Evolutionary conservation across 179 eudicot genomes (phyloP), one percentile per base, ranked within the genome.

Genomic region (Pouteria campechiana): DNA sequence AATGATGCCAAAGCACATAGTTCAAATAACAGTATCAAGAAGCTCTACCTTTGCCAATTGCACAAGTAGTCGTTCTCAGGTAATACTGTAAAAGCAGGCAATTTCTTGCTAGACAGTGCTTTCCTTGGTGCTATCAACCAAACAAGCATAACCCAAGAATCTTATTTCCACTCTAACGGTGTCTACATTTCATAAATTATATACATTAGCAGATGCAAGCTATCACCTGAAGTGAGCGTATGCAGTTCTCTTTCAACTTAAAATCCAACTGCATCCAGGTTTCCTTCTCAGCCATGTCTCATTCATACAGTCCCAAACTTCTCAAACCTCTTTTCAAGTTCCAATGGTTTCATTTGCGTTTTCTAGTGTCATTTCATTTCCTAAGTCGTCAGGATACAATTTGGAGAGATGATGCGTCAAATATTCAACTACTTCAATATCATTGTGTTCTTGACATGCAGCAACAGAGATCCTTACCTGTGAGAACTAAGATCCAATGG

Each of bases 201-300:
- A 20, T 39, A 40, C 3, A 31, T 64, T 32, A 44, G 58, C 32
- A 60, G 59, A 48, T 76, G 70, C 11, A 59, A 32, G 20, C 17
- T 63, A 41, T 68, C 78, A 46, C 68, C 61, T 8, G 75, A 67
- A 38, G 55, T 60, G 71, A 67, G 71, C 9, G 57, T 69, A 64
- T 51, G 66, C 51, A 18, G 20, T n/a, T 67, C 67, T 17, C 31
- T 41, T 17, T 74, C 78, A 29, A 68, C 52, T 46, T 65, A 61
- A n/a, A 52, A 61, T 55, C 73, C 75, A 75, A 64, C 75, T 75
- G 43, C 82, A 72, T 16, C 82, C 75, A 7, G 73, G 75, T 20
- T 21, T 46, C 55, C 72, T 75, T 38, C 7, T 42, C 38, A 64
- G 6, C 11, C 73, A 64, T 38, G 24, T 65, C 17, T 17, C 48